Evolutionary conservation across 192 early-diverging fungal genomes (phyloP).

Genomic region (Coemansia sp.): DNA sequence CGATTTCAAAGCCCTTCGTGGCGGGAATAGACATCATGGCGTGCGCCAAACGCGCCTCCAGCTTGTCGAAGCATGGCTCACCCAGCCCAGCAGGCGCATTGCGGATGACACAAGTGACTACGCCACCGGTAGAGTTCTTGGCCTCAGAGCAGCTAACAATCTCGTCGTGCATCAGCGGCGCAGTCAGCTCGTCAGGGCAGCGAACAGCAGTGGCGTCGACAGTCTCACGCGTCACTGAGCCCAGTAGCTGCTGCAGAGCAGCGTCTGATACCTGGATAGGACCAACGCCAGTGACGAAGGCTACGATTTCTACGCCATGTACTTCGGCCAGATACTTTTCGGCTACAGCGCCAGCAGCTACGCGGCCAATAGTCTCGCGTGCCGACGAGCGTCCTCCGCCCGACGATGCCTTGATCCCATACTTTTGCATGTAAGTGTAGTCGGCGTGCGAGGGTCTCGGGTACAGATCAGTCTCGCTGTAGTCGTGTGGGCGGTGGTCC

Average conservation of each 20-base stretch:
- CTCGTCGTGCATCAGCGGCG: conserved; percentile 83
- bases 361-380: conserved; percentile 95
- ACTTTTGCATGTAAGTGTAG: conserved; percentile 96
- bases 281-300: conserved; percentile 92
- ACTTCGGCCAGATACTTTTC: conserved; percentile 91
- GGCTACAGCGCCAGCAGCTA: conserved; percentile 97
- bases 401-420: conserved; percentile 91
- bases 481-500: conserved; percentile 97
- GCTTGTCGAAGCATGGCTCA: conserved; percentile 98
- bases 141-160: conserved; percentile 80
- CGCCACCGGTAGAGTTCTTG: conserved; percentile 94
- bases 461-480: conserved; percentile 93
- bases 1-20: conserved; percentile 98
- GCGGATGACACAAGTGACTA: conserved; percentile 95
- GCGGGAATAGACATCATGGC: conserved; percentile 99
- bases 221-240: conserved; percentile 68
- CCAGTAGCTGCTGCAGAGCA: conserved; percentile 70
- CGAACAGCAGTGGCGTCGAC: conserved; percentile 88
- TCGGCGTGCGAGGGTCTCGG: conserved; percentile 98
- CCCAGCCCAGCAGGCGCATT: conserved; percentile 91
- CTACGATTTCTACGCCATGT: conserved; percentile 89
- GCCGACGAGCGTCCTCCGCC: conserved; percentile 95
- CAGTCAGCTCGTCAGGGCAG: conserved; percentile 80
- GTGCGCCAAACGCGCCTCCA: conserved; percentile 95
- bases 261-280: conserved; percentile 69